phyloP scores from a whole-genome alignment of 2,329 filamentous ascomycete genomes.

The Monosporascus sp. region DNA sequence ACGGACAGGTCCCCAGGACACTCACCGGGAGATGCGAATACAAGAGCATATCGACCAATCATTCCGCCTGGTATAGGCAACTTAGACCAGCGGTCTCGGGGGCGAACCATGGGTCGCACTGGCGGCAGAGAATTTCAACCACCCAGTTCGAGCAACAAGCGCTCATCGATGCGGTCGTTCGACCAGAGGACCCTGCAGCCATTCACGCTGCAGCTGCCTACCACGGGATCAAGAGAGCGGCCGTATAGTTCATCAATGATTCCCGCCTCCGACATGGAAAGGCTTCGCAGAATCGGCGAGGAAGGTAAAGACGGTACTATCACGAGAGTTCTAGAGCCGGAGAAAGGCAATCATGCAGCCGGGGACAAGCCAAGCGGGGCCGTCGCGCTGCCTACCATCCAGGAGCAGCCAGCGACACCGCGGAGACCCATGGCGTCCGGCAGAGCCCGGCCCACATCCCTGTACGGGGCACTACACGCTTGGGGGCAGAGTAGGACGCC shows the following conservation, averaged over 20 bases:
- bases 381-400: neutral
- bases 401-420: neutral
- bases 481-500: constrained; percentile 6
- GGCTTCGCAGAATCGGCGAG: neutral
- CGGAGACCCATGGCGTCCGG: constrained; percentile 1
- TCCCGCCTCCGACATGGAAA: neutral
- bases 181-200: neutral
- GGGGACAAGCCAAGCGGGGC: no score
- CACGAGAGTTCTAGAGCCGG: neutral
- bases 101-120: neutral
- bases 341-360: neutral
- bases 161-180: neutral
- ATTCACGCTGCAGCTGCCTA: neutral
- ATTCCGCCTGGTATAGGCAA: neutral
- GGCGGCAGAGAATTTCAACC: neutral
- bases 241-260: neutral
- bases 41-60: neutral
- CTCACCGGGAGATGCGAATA: neutral
- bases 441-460: constrained; percentile 10
- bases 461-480: constrained; percentile 13
- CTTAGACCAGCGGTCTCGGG: neutral
- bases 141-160: neutral
- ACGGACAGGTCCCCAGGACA: no score
- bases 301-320: neutral
- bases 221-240: neutral